Conservation (phyloP, 1,284 basidiomycete genomes). For the Moesziomyces parantarcticus region DNA sequence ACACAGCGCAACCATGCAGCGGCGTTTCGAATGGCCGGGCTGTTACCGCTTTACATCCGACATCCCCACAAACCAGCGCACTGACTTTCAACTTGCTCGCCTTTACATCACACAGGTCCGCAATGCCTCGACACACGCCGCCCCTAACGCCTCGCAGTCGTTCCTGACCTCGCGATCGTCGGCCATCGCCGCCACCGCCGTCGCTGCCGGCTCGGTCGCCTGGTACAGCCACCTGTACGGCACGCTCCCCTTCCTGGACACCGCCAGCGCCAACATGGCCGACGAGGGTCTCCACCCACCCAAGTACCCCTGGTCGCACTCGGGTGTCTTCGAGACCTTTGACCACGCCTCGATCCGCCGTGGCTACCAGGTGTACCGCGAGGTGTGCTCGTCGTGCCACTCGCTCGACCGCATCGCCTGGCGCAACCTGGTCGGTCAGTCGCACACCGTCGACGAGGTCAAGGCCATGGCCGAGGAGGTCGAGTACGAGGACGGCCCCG, state of each 20-base stretch:
- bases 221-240: conserved; percentile 98
- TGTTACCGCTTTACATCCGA: not conserved
- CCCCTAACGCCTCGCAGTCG: conserved; percentile 59
- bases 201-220: conserved; percentile 87
- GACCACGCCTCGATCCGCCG: conserved; percentile 96
- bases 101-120: conserved; percentile 45
- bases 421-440: conserved; percentile 98
- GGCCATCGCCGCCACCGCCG: conserved; percentile 79
- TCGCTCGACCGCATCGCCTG: conserved; percentile 99
- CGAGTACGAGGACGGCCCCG: conserved; percentile 96
- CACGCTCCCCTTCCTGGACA: conserved; percentile 68
- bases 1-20: not conserved
- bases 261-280: conserved; percentile 67
- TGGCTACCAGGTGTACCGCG: conserved; percentile 98
- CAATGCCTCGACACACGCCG: conserved; percentile 57
- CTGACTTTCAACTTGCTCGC: conserved; percentile 14
- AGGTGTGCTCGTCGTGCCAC: conserved; percentile 98
- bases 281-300: conserved; percentile 95
- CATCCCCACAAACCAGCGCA: conserved; percentile 1
- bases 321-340: conserved; percentile 87
- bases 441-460: conserved; percentile 91
- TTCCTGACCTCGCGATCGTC: conserved; percentile 80
- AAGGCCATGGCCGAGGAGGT: conserved; percentile 89
- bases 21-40: conserved; percentile 8
- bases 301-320: conserved; percentile 89